A percentile compares a stretch with the other conserved stretches of the same genome.
phyloP scores from a whole-genome alignment of 768 basidiomycete genomes.

The Boletus tylopilopsis region DNA sequence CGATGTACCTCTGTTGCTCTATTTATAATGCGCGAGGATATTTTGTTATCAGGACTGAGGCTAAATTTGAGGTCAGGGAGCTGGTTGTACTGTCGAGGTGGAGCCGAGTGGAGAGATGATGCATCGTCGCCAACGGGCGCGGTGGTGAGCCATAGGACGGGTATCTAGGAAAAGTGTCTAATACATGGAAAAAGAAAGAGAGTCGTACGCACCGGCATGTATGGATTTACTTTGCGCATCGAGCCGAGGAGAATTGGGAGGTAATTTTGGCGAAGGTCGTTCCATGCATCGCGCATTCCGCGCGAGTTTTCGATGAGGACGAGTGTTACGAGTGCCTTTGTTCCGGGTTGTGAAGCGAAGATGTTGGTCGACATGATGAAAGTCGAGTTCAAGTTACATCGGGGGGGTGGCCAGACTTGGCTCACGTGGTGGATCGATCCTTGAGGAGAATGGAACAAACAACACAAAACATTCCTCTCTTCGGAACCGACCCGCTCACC shows the following conservation, averaged over 20 bases:
- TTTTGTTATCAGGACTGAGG: slow-evolving; percentile 38
- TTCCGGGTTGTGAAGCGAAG: slow-evolving; percentile 17
- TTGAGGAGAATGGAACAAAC: too few species aligned
- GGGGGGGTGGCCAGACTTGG: slow-evolving; percentile 4
- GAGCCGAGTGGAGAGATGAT: slow-evolving; percentile 13
- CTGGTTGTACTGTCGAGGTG: slow-evolving; percentile 42
- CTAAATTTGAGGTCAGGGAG: slow-evolving; percentile 43
- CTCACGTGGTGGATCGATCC: slow-evolving; percentile 20
- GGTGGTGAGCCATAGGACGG: slow-evolving; percentile 46
- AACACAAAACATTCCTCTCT: not conserved
- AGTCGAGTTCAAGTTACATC: slow-evolving; percentile 2
- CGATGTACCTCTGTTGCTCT: slow-evolving; percentile 43
- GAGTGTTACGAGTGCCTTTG: slow-evolving; percentile 33
- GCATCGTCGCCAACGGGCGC: slow-evolving; percentile 35
- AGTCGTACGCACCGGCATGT: slow-evolving; percentile 37
- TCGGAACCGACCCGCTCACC: not conserved
- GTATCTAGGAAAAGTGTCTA: slow-evolving; percentile 15
- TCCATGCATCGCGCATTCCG: slow-evolving; percentile 42
- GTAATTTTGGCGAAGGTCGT: slow-evolving; percentile 46
- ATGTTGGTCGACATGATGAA: slow-evolving; percentile 12
- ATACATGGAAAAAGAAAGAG: not conserved
- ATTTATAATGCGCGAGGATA: slow-evolving; percentile 42
- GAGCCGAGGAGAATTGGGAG: slow-evolving; percentile 41
- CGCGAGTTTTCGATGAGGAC: slow-evolving; percentile 56
- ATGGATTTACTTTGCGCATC: slow-evolving; percentile 37